These are phyloP conservation scores for Colletotrichum cordylinicola DNA, from an alignment of 2,329 filamentous ascomycete genomes.

Conservation along the genomic window DNA sequence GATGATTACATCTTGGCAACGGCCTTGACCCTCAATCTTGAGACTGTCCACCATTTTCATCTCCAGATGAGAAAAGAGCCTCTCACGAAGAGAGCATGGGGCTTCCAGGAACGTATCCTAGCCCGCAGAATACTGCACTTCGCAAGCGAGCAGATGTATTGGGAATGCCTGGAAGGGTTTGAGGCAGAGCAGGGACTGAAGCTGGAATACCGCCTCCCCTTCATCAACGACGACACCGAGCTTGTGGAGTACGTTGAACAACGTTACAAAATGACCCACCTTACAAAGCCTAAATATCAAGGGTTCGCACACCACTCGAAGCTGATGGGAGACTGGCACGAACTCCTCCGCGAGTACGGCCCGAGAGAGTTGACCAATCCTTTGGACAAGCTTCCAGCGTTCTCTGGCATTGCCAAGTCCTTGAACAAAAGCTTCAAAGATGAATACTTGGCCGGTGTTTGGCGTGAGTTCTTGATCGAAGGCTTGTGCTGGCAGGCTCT, in stretches of 20 bases:
- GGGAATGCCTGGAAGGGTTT: conserved; percentile 16
- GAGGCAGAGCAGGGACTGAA: conserved; percentile 3
- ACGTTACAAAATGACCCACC: background rate
- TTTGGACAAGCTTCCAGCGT: conserved; percentile 32
- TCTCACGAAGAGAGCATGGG: conserved; percentile 30
- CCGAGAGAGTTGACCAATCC: conserved; percentile 22
- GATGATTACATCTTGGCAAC: background rate
- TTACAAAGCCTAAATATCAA: background rate
- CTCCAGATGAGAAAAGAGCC: background rate
- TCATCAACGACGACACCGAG: background rate
- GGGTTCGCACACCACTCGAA: background rate
- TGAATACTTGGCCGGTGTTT: conserved; percentile 34
- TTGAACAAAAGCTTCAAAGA: conserved; percentile 25
- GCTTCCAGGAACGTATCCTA: conserved; percentile 33
- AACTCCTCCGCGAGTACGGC: background rate
- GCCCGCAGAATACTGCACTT: conserved; percentile 33
- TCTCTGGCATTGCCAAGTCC: conserved; percentile 31
- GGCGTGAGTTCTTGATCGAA: conserved; percentile 19
- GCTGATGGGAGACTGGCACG: background rate
- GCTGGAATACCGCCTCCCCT: background rate
- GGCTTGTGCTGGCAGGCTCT: conserved; percentile 6
- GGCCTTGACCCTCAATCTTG: background rate
- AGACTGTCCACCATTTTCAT: background rate
- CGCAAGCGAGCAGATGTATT: background rate
- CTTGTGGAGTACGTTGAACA: background rate